These are phyloP conservation scores for Striga asiatica DNA, from an alignment of 257 asterid species.

Conservation along the genomic window DNA sequence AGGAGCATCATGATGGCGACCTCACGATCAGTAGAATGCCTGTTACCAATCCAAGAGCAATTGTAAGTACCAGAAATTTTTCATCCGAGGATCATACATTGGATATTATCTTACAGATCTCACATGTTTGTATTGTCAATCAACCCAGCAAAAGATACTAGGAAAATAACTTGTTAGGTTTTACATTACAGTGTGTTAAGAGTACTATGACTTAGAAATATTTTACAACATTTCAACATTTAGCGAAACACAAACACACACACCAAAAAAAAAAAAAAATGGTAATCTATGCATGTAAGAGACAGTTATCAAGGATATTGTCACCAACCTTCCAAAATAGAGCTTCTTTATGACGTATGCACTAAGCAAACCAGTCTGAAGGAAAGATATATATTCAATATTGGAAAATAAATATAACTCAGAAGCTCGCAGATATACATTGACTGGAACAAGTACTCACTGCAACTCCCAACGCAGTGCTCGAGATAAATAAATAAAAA, in stretches of 20 bases:
- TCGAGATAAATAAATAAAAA: constrained; percentile 56
- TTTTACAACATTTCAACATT: constrained; percentile 1
- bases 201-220: constrained; percentile 3
- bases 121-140: constrained; percentile 6
- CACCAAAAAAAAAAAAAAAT: too few species aligned
- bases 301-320: constrained; percentile 6
- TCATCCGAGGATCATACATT: neutral
- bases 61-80: constrained; percentile 5
- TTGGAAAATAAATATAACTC: constrained; percentile 8
- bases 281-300: neutral
- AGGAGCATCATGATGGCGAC: constrained; percentile 95
- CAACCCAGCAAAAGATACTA: neutral
- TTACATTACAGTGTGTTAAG: neutral
- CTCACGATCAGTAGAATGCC: constrained; percentile 99
- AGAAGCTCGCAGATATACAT: constrained; percentile 11
- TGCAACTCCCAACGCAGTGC: constrained; percentile 69
- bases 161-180: constrained; percentile 5
- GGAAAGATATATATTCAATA: constrained; percentile 16
- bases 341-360: constrained; percentile 87
- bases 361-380: constrained; percentile 85
- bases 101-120: neutral
- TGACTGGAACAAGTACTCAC: constrained; percentile 38
- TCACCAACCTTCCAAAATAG: constrained; percentile 81
- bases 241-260: too few species aligned
- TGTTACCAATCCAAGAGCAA: constrained; percentile 24